Conservation (phyloP, 305 asterid genomes). For the Fraxinus dipetala region DNA sequence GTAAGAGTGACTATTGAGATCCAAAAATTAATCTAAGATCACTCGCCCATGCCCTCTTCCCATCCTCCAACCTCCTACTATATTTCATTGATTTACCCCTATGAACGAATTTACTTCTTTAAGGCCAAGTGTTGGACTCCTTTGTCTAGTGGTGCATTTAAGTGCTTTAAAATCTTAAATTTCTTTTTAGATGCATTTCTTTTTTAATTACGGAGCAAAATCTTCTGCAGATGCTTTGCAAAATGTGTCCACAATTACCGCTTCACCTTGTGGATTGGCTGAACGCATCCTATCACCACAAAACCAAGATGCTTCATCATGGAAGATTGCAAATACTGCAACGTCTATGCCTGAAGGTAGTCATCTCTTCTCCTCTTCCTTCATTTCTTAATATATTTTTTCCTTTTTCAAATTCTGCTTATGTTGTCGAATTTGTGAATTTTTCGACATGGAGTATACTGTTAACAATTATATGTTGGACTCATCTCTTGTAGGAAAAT, state of each 20-base stretch:
- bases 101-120: background rate
- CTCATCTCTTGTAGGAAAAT: background rate
- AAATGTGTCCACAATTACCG: constrained; percentile 22
- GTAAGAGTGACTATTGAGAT: background rate
- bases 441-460: background rate
- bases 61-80: too few species aligned
- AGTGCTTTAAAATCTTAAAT: background rate
- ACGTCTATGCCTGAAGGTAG: constrained; percentile 45
- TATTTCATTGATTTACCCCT: background rate
- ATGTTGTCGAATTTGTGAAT: background rate
- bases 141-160: background rate
- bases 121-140: background rate
- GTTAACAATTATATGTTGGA: background rate
- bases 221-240: constrained; percentile 42
- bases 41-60: too few species aligned
- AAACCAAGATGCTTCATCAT: constrained; percentile 20
- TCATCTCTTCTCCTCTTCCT: background rate
- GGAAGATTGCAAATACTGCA: constrained; percentile 17
- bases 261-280: constrained; percentile 29
- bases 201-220: background rate
- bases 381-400: background rate
- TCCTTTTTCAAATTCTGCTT: background rate
- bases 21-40: background rate
- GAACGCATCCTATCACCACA: constrained; percentile 21
- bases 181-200: background rate